A percentile compares a stretch with the other conserved stretches of the same genome.
Conservation (phyloP, 495 filamentous ascomycete species). For the Tuber borchii region DNA sequence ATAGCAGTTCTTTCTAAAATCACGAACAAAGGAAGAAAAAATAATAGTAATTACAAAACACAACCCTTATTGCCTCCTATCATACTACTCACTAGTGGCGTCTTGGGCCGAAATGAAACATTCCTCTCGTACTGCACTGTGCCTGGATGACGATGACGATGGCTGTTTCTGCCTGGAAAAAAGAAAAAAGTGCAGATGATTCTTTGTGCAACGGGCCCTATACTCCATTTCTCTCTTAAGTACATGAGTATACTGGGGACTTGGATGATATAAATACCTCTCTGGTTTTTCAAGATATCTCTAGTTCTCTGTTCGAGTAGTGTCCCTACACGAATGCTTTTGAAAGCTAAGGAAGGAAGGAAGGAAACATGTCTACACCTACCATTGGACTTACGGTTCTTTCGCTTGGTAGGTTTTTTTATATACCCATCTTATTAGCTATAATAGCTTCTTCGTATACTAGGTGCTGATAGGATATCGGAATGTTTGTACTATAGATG, state of each 20-base stretch:
- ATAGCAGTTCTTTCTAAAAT: too few relatives aligned
- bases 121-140: neutral
- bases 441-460: neutral
- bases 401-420: neutral
- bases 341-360: neutral
- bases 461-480: neutral
- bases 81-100: neutral
- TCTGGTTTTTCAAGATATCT: neutral
- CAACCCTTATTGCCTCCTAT: neutral
- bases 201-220: neutral
- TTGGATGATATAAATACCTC: neutral
- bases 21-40: neutral
- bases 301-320: neutral
- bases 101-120: neutral
- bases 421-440: neutral
- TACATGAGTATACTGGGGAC: neutral
- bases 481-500: constrained; percentile 53
- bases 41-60: neutral
- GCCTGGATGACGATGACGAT: neutral
- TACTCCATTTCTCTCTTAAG: neutral
- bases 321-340: neutral
- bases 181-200: neutral
- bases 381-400: neutral
- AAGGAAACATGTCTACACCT: neutral
- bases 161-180: neutral